Evolutionary conservation across 2,329 filamentous ascomycete species (phyloP).

Genomic region (Aureobasidium vineae): DNA sequence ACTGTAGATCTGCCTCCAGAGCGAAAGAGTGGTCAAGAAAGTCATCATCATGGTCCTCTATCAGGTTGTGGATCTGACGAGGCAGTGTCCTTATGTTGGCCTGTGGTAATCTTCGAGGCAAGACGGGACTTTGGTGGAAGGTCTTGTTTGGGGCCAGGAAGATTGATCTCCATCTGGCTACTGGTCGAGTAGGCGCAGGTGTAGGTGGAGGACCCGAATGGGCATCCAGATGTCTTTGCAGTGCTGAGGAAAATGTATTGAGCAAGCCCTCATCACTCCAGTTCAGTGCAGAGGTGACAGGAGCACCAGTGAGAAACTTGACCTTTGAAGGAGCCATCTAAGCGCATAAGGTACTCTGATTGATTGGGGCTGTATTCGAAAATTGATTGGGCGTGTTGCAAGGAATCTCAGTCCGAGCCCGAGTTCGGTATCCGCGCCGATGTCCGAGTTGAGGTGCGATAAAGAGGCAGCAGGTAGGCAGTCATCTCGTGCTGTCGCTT

Average conservation of each 20-base stretch:
- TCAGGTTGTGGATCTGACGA: neutral
- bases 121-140: conserved; percentile 22
- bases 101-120: neutral
- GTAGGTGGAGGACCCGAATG: conserved; percentile 9
- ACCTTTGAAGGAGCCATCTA: conserved; percentile 27
- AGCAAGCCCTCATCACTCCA: conserved; percentile 57
- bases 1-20: conserved; percentile 63
- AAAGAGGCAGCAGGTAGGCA: neutral
- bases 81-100: neutral
- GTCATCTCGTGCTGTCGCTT: neutral
- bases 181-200: conserved; percentile 28
- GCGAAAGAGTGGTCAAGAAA: conserved; percentile 79
- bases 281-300: conserved; percentile 52
- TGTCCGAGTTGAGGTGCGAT: conserved; percentile 15
- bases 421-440: neutral
- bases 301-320: conserved; percentile 62
- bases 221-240: conserved; percentile 43
- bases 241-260: conserved; percentile 45
- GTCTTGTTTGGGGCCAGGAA: conserved; percentile 9
- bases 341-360: neutral
- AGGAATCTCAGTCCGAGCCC: conserved; percentile 5
- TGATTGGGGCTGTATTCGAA: neutral
- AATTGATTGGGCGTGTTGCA: neutral
- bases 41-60: conserved; percentile 49
- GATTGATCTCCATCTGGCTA: conserved; percentile 35